Evolutionary conservation across 106 monocot genomes (phyloP), one percentile per base, ranked within the genome.

Genomic region (Dendrobium nobile): DNA sequence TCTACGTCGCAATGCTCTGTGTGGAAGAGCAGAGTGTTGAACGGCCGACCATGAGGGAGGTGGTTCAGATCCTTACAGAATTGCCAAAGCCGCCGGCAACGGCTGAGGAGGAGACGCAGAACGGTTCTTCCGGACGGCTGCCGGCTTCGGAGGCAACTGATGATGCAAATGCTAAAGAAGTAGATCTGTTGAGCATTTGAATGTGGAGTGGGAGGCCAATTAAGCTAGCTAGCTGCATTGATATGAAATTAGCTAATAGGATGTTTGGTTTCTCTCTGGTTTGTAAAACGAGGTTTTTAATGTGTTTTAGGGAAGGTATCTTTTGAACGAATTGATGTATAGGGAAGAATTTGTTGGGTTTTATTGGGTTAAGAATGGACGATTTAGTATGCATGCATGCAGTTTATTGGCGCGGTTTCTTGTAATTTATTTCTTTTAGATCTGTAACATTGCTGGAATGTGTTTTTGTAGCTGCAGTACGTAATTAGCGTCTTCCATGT

Each of bases 41-140:
- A 67, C 84, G 95, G 7, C 95, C 95, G 15, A 95, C 95, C 3
- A 95, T 95, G 95, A 84, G 95, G 73, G 95, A 95, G 67, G 95
- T 95, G 41, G 92, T 95, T n/a, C 95, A 95, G 87, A 92, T 95
- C 74, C 79, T 95, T 11, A 78, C 86, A 2, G 92, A 95, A 77
- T 79, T 91, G 18, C 95, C 95, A 20, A 82, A 74, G 19, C 74
- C 76, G 16, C 37, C 79, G 7, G 31, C n/a, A 19, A 26, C 20
- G 9, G 16, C 31, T 20, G 78, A n/a, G 44, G 72, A 70, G 15
- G 80, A 72, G 76, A 43, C 41, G 0, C 1, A n/a, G 74, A 74
- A 74, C 0, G 43, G 6, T 76, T 76, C 48, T 15, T 15, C 22
- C 2, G 24, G 79, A 10, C 64, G 16, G 22, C 17, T n/a, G 4